phyloP scores from a whole-genome alignment of 805 yeast genomes.

The Candida sakaeoensis region DNA sequence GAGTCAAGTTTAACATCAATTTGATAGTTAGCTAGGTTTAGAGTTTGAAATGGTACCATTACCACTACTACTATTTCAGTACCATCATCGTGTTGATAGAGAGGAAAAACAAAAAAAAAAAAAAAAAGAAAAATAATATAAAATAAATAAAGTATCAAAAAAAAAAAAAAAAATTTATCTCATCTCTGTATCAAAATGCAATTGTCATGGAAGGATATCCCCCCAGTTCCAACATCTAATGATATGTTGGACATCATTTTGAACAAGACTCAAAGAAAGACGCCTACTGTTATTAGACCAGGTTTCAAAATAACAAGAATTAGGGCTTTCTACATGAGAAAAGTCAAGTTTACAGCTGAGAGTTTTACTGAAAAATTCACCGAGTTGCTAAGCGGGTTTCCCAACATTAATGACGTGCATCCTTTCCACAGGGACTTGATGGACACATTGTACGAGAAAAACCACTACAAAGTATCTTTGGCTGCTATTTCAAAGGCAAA shows the following conservation, averaged over 20 bases:
- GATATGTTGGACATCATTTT: slow-evolving; percentile 95
- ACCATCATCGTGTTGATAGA: slow-evolving; percentile 3
- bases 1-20: too few species aligned
- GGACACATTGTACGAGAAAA: slow-evolving; percentile 97
- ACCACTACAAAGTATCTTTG: slow-evolving; percentile 93
- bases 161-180: slow-evolving; percentile 5
- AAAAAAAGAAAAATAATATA: slow-evolving; percentile 3
- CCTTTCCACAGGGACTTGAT: slow-evolving; percentile 97
- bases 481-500: slow-evolving; percentile 95
- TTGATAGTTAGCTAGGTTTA: too few species aligned
- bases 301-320: slow-evolving; percentile 96
- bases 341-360: slow-evolving; percentile 93
- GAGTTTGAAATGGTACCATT: too few species aligned
- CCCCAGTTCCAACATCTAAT: slow-evolving; percentile 86
- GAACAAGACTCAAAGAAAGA: slow-evolving; percentile 96
- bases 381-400: slow-evolving; percentile 84
- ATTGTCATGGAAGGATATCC: slow-evolving; percentile 97
- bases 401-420: slow-evolving; percentile 94
- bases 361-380: slow-evolving; percentile 92
- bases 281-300: slow-evolving; percentile 97
- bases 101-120: neutral
- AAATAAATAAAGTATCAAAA: slow-evolving; percentile 1
- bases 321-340: slow-evolving; percentile 96
- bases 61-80: too few species aligned
- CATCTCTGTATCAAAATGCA: slow-evolving; percentile 55